Evolutionary conservation across 1,139 yeast species (phyloP).

Genomic region (Hemisphaericaspora xylanilytica): DNA sequence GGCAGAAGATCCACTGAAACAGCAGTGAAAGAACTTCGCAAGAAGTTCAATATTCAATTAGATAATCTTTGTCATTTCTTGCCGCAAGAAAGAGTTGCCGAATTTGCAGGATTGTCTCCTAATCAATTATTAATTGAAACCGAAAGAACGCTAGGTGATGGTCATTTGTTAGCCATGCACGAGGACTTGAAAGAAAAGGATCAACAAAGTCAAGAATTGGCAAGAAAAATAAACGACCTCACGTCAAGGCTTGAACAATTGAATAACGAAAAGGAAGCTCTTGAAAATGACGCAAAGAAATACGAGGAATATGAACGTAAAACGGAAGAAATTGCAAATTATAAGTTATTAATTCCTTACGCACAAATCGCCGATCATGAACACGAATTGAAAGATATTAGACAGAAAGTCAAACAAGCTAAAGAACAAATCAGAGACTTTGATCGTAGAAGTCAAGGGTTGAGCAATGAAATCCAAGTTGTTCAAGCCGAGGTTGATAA

Average conservation of each 20-base stretch:
- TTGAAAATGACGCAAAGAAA: conserved; percentile 40
- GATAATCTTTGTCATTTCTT: conserved; percentile 91
- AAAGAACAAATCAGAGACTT: conserved; percentile 33
- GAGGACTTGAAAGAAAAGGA: conserved; percentile 56
- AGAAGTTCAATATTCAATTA: conserved; percentile 68
- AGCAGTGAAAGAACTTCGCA: conserved; percentile 46
- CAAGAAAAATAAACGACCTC: conserved; percentile 27
- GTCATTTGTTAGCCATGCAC: conserved; percentile 57
- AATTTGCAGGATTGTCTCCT: conserved; percentile 80
- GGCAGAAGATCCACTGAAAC: conserved; percentile 40
- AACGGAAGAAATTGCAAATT: conserved; percentile 44
- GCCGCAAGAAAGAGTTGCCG: conserved; percentile 94
- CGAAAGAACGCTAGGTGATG: conserved; percentile 74
- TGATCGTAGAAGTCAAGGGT: conserved; percentile 29
- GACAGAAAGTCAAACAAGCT: conserved; percentile 41
- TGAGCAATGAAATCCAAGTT: conserved; percentile 8
- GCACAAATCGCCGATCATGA: conserved; percentile 58
- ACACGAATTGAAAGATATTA: conserved; percentile 37
- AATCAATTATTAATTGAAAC: conserved; percentile 74
- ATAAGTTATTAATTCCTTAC: conserved; percentile 57
- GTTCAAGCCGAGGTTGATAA: conserved; percentile 4
- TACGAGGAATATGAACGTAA: conserved; percentile 41
- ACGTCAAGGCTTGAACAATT: conserved; percentile 30
- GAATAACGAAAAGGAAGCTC: conserved; percentile 26
- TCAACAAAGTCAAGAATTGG: conserved; percentile 27